phyloP scores from a whole-genome alignment of 228 moss, liverwort and hornwort genomes.

The Sphagnum fallax region DNA sequence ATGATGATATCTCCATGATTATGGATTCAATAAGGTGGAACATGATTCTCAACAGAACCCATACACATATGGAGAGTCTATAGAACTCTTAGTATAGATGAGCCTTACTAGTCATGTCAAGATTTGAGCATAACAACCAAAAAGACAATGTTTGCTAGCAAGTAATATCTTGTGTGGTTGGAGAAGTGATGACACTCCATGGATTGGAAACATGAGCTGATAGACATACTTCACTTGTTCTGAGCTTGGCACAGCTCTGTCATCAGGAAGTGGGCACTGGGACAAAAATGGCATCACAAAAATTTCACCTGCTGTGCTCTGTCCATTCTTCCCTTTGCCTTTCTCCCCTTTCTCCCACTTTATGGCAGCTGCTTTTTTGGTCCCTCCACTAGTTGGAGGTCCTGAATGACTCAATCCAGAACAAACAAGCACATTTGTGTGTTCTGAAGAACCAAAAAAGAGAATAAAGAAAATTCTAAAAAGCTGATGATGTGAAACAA shows the following conservation, averaged over 20 bases:
- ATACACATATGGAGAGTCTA: no score
- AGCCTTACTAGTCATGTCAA: no score
- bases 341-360: constrained; percentile 42
- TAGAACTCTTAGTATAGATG: no score
- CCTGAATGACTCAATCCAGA: constrained; percentile 32
- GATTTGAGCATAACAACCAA: no score
- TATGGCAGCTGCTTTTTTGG: constrained; percentile 26
- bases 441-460: no score
- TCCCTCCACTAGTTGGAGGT: constrained; percentile 31
- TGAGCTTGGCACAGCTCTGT: constrained; percentile 34
- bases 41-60: no score
- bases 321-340: constrained; percentile 24
- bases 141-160: no score
- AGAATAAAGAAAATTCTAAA: no score
- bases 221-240: constrained; percentile 29
- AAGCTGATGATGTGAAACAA: no score
- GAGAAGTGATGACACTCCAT: background rate
- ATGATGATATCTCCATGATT: no score
- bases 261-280: constrained; percentile 37
- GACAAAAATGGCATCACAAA: constrained; percentile 52
- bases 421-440: background rate
- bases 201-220: background rate
- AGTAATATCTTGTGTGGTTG: no score
- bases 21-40: no score
- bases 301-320: constrained; percentile 42